Base-by-base conservation (phyloP, 306 rosid genomes). In the Mucuna pruriens region DNA sequence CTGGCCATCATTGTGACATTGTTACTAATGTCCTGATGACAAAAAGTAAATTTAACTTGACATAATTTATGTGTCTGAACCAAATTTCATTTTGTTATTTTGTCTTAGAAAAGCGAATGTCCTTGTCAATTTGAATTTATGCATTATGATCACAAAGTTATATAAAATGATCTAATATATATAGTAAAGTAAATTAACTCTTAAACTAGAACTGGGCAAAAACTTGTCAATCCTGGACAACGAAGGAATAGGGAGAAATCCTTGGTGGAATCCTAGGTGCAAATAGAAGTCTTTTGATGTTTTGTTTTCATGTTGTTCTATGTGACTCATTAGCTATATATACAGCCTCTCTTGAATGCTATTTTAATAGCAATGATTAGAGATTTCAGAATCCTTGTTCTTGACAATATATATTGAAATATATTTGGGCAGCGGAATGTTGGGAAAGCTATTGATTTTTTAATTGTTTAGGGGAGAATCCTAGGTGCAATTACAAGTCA, bases 141-240 rank as follows among this genome's bases (percentile, higher is more conserved):
- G 25, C 70, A 7, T 33, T n/a, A n/a, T 33, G 23, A 34, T 63
- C 71, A 17, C 16, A 65, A 58, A 58, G 16, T 34, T 65, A 20
- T 39, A 38, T 11, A 66, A 17, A 38, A 39, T 22, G 34, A 40
- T 67, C 34, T 40, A n/a, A n/a, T n/a, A n/a, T n/a, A n/a, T 40
- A 40, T 20, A 11, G 49, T 67, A 67, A 67, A 40, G 52, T 22
- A 17, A 31, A 39, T 61, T 26, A 6, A 17, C 61, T 16, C 72
- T 44, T 76, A 38, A 44, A 52, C 66, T 1, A 73, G 54, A 73
- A 10, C 11, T 36, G 22, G 49, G 26, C 34, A 73, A 33, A 33
- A 33, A 33, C 52, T 73, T 52, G 49, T 52, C 78, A 73, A 52
- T 73, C 34, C 7, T 51, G 12, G 66, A 34, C 49, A 12, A 61